These are phyloP conservation scores for Chalciporus sphaerocephalus DNA, from an alignment of 768 basidiomycete species.

Conservation along the genomic window DNA sequence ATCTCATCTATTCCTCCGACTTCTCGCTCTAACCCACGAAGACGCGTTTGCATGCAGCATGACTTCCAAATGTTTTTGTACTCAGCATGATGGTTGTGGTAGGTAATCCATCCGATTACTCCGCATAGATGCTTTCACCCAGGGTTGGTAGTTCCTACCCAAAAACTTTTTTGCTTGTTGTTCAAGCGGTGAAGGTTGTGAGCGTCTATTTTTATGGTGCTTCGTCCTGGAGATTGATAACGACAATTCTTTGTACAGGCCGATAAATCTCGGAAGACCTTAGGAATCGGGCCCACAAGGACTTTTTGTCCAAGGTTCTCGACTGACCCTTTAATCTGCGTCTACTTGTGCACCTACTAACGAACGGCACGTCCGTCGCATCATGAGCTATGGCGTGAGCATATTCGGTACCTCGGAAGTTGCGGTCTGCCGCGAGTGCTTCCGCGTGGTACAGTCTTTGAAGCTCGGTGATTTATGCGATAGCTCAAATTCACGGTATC, in stretches of 20 bases:
- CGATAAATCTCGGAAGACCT: constrained; percentile 5
- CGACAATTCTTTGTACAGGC: constrained; percentile 1
- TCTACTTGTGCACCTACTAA: neutral
- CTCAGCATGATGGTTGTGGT: neutral
- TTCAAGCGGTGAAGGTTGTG: constrained; percentile 4
- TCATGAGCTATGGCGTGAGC: neutral
- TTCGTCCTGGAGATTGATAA: constrained; percentile 12
- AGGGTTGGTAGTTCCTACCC: constrained; percentile 9
- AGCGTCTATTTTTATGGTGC: constrained; percentile 5
- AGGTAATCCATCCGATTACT: neutral
- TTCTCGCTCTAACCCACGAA: constrained; percentile 11
- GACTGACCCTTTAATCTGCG: constrained; percentile 1
- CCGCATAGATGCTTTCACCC: constrained; percentile 6
- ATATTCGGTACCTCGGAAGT: neutral
- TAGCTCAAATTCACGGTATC: neutral
- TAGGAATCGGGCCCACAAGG: constrained; percentile 2
- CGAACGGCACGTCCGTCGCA: neutral
- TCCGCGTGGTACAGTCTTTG: neutral
- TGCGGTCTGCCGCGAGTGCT: neutral
- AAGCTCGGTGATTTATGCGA: neutral
- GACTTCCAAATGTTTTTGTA: constrained; percentile 3
- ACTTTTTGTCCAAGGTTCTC: neutral
- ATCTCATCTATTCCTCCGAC: neutral
- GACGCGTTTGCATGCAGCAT: neutral
- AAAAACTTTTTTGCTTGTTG: constrained; percentile 5